Evolutionary conservation across 371 early-diverging fungal genomes (phyloP).

Genomic region (Mortierella sp.): DNA sequence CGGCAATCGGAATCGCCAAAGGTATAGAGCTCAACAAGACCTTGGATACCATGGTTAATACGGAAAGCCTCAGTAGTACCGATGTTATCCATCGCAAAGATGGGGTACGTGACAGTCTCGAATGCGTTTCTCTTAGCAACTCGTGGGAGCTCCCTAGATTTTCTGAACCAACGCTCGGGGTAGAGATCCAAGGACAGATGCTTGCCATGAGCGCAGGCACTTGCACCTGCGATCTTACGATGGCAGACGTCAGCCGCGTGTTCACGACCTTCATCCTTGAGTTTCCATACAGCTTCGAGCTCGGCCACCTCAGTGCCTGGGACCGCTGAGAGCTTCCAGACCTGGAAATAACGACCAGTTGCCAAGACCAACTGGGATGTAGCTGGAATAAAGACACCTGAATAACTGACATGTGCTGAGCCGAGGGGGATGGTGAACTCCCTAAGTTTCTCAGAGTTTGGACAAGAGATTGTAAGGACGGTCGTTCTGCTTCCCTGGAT

Average conservation of each 20-base stretch:
- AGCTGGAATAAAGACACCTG: constrained; percentile 14
- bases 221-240: constrained; percentile 21
- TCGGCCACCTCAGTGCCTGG: constrained; percentile 13
- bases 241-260: constrained; percentile 13
- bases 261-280: constrained; percentile 11
- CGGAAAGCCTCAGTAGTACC: constrained; percentile 19
- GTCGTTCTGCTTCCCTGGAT: constrained; percentile 17
- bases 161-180: constrained; percentile 13
- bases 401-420: constrained; percentile 10
- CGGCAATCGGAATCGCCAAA: constrained; percentile 14
- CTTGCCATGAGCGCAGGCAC: constrained; percentile 15
- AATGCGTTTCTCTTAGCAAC: constrained; percentile 14
- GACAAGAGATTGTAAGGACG: constrained; percentile 10
- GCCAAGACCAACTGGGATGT: constrained; percentile 17
- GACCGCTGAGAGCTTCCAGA: constrained; percentile 16
- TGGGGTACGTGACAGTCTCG: constrained; percentile 11
- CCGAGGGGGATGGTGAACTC: constrained; percentile 13
- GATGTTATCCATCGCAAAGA: constrained; percentile 13
- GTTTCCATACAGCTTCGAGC: constrained; percentile 18
- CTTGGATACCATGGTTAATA: constrained; percentile 20
- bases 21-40: constrained; percentile 16
- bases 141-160: constrained; percentile 9
- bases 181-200: constrained; percentile 16
- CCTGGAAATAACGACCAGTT: constrained; percentile 20
- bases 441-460: background rate